These are phyloP conservation scores for Scolecobasidium constrictum DNA, from an alignment of 2,329 filamentous ascomycete genomes.

Conservation along the genomic window DNA sequence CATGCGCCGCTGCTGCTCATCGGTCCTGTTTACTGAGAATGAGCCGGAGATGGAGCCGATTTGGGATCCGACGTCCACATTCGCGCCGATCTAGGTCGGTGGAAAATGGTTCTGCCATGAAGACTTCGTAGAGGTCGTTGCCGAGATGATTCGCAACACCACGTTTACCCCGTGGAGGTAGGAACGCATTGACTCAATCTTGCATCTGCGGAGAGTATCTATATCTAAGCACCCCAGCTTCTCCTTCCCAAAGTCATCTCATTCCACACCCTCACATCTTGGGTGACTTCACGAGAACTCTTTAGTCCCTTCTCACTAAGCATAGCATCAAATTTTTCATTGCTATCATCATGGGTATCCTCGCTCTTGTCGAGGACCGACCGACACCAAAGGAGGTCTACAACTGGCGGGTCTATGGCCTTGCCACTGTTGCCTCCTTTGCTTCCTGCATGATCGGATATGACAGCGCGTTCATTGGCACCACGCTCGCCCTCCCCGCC, in stretches of 20 bases:
- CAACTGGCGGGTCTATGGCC: conserved; percentile 48
- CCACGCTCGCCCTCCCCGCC: conserved; percentile 58
- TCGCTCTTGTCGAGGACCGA: conserved; percentile 31
- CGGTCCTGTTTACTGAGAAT: too few species aligned
- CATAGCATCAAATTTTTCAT: too few species aligned
- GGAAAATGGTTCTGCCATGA: background rate
- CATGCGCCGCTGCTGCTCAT: too few species aligned
- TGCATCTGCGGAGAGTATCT: too few species aligned
- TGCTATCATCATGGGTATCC: conserved; percentile 29
- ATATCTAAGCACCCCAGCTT: too few species aligned
- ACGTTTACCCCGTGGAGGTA: background rate
- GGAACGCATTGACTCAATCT: too few species aligned
- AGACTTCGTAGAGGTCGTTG: background rate
- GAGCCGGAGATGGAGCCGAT: too few species aligned
- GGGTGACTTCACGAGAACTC: too few species aligned
- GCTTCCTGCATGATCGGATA: conserved; percentile 50
- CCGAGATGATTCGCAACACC: background rate
- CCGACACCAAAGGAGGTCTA: conserved; percentile 47
- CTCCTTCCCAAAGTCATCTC: too few species aligned
- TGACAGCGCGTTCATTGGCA: conserved; percentile 70
- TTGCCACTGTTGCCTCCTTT: conserved; percentile 43
- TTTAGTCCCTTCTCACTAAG: too few species aligned
- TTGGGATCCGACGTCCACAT: too few species aligned
- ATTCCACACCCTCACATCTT: too few species aligned
- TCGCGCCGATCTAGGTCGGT: background rate